phyloP scores from a whole-genome alignment of 192 early-diverging fungal species.

The Linnemannia schmuckeri region DNA sequence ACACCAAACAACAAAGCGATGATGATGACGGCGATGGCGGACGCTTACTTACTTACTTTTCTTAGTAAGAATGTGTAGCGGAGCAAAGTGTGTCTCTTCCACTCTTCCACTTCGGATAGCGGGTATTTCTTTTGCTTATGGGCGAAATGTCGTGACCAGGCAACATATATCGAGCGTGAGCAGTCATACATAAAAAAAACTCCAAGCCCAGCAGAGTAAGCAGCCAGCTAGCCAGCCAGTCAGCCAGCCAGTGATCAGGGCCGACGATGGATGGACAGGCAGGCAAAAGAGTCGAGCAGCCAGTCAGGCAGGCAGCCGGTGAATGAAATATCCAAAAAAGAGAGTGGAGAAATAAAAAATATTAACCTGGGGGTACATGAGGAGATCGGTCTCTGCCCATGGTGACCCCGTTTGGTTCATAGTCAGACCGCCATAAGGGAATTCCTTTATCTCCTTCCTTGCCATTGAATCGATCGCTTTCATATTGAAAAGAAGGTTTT shows the following conservation, averaged over 20 bases:
- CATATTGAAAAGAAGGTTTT: not conserved
- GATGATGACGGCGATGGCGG: not conserved
- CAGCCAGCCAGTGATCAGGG: slow-evolving; percentile 7
- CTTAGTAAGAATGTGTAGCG: not conserved
- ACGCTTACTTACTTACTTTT: slow-evolving; percentile 4
- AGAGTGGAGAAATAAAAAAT: slow-evolving; percentile 5
- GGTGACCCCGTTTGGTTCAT: not conserved
- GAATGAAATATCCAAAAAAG: not conserved
- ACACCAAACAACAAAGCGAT: not conserved
- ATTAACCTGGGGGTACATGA: not conserved
- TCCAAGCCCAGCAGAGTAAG: not conserved
- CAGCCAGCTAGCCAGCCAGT: not conserved
- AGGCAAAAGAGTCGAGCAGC: not conserved
- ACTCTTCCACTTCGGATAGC: not conserved
- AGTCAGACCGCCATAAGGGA: not conserved
- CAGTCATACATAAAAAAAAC: not conserved
- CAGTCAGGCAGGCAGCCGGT: slow-evolving; percentile 1
- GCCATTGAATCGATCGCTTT: slow-evolving; percentile 2
- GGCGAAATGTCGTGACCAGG: slow-evolving; percentile 10
- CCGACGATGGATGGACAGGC: not conserved
- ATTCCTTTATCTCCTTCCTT: not conserved
- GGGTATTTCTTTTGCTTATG: slow-evolving; percentile 1
- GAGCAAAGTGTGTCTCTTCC: not conserved
- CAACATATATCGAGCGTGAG: not conserved
- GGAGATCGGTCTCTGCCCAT: slow-evolving; percentile 2